These are phyloP conservation scores for Logfia minima DNA, from an alignment of 129 eudicot species.

Conservation along the genomic window DNA sequence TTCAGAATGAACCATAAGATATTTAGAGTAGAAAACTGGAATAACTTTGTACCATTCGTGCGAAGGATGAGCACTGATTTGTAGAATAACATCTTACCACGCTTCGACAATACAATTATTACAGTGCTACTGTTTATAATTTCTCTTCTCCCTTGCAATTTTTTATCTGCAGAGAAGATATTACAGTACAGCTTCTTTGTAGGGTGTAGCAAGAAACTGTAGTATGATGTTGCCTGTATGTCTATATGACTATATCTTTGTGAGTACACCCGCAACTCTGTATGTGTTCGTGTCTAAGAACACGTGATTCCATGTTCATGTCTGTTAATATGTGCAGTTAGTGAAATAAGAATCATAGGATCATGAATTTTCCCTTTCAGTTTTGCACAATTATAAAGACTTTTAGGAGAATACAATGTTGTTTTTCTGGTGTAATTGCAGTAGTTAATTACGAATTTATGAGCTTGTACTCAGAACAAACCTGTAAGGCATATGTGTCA, in stretches of 20 bases:
- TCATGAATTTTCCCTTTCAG: neutral
- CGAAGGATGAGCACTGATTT: constrained; percentile 52
- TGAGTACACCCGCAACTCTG: neutral
- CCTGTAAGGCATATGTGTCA: too few species aligned
- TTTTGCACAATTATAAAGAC: too few species aligned
- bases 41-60: constrained; percentile 63
- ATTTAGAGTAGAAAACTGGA: constrained; percentile 67
- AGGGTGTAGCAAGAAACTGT: constrained; percentile 1
- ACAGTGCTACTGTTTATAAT: constrained; percentile 2
- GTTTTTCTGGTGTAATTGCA: too few species aligned
- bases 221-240: neutral
- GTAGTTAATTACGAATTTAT: too few species aligned
- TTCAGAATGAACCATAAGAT: constrained; percentile 63
- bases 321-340: neutral
- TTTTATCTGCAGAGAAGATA: neutral
- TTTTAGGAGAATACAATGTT: too few species aligned
- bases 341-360: neutral
- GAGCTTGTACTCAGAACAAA: too few species aligned
- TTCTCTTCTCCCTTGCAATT: neutral
- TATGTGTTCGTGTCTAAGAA: neutral
- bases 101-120: constrained; percentile 12
- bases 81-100: constrained; percentile 30
- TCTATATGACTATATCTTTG: neutral
- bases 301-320: neutral
- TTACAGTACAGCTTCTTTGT: neutral